These are phyloP conservation scores for Coffea humblotiana DNA, from an alignment of 305 asterid genomes.

Conservation along the genomic window DNA sequence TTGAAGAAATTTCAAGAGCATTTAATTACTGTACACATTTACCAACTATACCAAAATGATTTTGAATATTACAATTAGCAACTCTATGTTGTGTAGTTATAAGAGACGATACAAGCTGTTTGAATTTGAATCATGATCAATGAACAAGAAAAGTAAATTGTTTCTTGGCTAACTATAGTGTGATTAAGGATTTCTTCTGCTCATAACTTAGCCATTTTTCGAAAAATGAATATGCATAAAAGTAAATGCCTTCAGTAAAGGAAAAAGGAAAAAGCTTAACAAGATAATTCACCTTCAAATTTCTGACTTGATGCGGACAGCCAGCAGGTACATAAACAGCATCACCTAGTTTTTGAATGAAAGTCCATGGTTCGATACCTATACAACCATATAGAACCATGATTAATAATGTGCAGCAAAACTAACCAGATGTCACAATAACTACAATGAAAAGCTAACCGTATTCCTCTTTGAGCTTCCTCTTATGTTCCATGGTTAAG, in stretches of 20 bases:
- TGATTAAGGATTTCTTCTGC: too few species aligned
- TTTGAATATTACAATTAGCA: background rate
- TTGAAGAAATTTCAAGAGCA: background rate
- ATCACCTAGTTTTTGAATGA: conserved; percentile 61
- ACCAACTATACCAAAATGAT: background rate
- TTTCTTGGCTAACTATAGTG: too few species aligned
- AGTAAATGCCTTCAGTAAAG: background rate
- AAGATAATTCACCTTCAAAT: conserved; percentile 45
- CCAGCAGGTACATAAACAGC: conserved; percentile 70
- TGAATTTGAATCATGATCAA: background rate
- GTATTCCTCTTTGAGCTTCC: conserved; percentile 60
- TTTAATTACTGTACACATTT: background rate
- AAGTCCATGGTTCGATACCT: conserved; percentile 75
- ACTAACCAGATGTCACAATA: background rate
- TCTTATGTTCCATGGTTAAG: conserved; percentile 55
- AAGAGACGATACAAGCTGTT: background rate
- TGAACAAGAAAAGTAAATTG: too few species aligned
- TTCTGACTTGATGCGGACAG: conserved; percentile 71
- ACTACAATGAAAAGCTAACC: conserved; percentile 30
- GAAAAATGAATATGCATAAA: background rate
- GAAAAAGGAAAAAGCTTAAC: background rate
- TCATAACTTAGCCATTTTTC: background rate
- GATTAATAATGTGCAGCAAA: background rate
- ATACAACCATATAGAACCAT: conserved; percentile 33
- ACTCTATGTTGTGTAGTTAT: background rate